Percentiles rank a stretch among this genome's conserved stretches.
phyloP scores from a whole-genome alignment of 768 basidiomycete species.

The Macrocybe gigantea region DNA sequence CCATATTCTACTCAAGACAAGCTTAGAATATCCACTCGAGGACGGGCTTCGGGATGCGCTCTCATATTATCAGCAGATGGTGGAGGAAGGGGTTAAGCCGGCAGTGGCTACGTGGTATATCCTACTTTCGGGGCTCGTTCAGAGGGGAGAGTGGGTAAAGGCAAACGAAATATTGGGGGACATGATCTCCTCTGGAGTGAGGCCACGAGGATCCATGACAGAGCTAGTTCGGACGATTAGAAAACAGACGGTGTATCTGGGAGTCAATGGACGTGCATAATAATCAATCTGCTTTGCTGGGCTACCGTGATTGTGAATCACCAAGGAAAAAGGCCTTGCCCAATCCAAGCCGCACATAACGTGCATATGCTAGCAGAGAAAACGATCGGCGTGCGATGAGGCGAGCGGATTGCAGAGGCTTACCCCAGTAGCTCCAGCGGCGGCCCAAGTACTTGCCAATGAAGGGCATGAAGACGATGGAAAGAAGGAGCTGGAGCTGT shows the following conservation, averaged over 20 bases:
- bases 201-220: slow-evolving; percentile 37
- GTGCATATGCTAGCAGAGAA: slow-evolving; percentile 50
- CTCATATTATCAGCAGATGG: slow-evolving; percentile 58
- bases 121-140: slow-evolving; percentile 58
- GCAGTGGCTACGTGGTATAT: slow-evolving; percentile 74
- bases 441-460: slow-evolving; percentile 87
- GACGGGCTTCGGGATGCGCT: slow-evolving; percentile 52
- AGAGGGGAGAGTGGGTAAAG: slow-evolving; percentile 51
- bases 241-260: slow-evolving; percentile 14
- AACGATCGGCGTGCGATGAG: slow-evolving; percentile 4
- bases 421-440: slow-evolving; percentile 83
- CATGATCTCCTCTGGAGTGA: slow-evolving; percentile 44
- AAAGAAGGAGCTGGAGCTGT: slow-evolving; percentile 77
- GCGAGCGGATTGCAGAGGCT: slow-evolving; percentile 16
- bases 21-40: slow-evolving; percentile 44
- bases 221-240: slow-evolving; percentile 46
- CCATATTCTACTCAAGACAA: slow-evolving; percentile 70
- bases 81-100: slow-evolving; percentile 35
- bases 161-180: slow-evolving; percentile 58
- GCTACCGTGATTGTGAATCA: slow-evolving; percentile 19
- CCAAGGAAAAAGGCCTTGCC: slow-evolving; percentile 60
- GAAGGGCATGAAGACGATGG: slow-evolving; percentile 78
- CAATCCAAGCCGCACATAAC: slow-evolving; percentile 63
- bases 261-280: slow-evolving; percentile 2
- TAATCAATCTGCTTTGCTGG: not conserved